Evolutionary conservation across 495 filamentous ascomycete species (phyloP), one percentile per base, ranked within the genome.

Genomic region (Hyaloscypha finlandica): DNA sequence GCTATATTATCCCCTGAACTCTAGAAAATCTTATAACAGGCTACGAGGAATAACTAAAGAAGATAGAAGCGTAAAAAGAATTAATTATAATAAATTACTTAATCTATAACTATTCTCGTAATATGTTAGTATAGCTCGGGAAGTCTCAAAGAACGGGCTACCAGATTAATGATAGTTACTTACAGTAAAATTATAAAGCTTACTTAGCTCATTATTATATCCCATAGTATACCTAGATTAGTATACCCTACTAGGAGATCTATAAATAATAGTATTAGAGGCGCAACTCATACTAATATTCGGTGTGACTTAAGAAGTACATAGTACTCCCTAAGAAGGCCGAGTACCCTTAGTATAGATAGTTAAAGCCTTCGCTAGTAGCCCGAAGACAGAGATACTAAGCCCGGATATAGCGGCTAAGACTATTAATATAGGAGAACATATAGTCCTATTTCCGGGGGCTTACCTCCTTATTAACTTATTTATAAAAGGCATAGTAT

Each of bases 11-110:
- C n/a, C n/a, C n/a, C n/a, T n/a, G n/a, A n/a, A n/a, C n/a, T n/a
- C n/a, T n/a, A n/a, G n/a, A n/a, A n/a, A n/a, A n/a, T n/a, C n/a
- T n/a, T n/a, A n/a, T 25, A 25, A 1, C 2, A 25, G 25, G 25
- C 25, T 25, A 25, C 2, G 2, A 2, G 1, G 2, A 25, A 25
- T 25, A 25, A 25, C 25, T 25, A 25, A 25, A 25, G 25, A 25
- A 25, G 25, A 25, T 25, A 25, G n/a, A 25, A 25, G 25, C 2
- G 2, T 25, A 25, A 25, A 25, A 25, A 25, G 25, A 25, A 25
- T 1, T 25, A 25, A 25, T 25, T 25, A 25, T 25, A 25, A 25
- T n/a, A 25, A 25, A 86, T 59, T 72, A 74, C 51, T 72, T 75
- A 8, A 68, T 75, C 12, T 76, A 75, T 45, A 72, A 25, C 1